These are phyloP conservation scores for Thraustochytrium sp. DNA, from an alignment of 352 stramenopile species.

Conservation along the genomic window DNA sequence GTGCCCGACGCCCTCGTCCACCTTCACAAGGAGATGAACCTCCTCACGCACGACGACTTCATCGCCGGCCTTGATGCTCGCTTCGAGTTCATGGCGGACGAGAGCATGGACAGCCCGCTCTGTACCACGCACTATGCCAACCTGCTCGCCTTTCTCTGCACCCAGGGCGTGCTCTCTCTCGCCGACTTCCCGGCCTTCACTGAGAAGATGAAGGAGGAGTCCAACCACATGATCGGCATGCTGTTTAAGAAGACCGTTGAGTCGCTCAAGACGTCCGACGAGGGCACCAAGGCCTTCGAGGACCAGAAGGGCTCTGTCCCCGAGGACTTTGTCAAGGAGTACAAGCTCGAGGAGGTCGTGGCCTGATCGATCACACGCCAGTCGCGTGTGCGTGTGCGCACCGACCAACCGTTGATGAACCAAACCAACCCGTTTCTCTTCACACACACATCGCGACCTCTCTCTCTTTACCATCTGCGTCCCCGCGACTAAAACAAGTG, in stretches of 20 bases:
- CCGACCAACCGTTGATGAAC: too few species aligned
- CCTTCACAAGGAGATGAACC: background rate
- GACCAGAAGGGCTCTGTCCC: background rate
- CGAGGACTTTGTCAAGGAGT: conserved; percentile 13
- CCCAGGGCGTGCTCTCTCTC: background rate
- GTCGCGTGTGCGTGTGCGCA: background rate
- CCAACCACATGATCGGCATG: background rate
- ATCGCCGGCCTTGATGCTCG: background rate
- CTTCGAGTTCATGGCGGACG: conserved; percentile 31
- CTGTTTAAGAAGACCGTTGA: conserved; percentile 8
- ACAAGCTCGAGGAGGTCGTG: background rate
- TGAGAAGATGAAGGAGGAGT: conserved; percentile 24
- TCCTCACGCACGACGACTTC: conserved; percentile 8
- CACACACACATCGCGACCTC: too few species aligned
- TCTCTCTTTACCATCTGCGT: too few species aligned
- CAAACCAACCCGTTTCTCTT: too few species aligned
- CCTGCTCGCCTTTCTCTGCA: background rate
- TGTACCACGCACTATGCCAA: background rate
- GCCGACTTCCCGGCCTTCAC: background rate
- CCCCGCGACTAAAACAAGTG: too few species aligned
- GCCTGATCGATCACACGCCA: background rate
- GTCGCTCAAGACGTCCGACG: background rate
- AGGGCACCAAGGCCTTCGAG: background rate
- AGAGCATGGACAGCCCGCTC: conserved; percentile 26
- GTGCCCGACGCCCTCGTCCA: conserved; percentile 2